Percentiles rank a stretch among this genome's conserved stretches.
phyloP scores from a whole-genome alignment of 2,329 filamentous ascomycete species.

The Aspergillus ochraceoroseus region DNA sequence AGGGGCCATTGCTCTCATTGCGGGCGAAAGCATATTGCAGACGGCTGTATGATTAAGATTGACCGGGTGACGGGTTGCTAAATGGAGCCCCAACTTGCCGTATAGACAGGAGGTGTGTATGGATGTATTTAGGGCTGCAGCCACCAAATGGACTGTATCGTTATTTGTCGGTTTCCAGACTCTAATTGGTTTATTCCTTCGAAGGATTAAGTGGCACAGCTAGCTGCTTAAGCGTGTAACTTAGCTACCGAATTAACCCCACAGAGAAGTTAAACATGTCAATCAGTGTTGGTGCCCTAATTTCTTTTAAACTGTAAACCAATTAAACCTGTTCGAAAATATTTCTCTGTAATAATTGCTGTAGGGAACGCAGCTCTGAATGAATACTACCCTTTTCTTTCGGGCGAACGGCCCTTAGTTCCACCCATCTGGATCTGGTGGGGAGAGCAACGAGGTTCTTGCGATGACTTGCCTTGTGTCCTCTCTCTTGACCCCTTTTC shows the following conservation, averaged over 20 bases:
- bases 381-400: too few relatives aligned
- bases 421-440: too few relatives aligned
- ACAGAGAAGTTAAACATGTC: too few relatives aligned
- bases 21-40: background rate
- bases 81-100: background rate
- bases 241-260: too few relatives aligned
- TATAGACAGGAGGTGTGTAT: background rate
- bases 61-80: constrained; percentile 6
- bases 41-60: constrained; percentile 6
- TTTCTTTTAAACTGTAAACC: too few relatives aligned
- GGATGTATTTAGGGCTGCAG: constrained; percentile 4
- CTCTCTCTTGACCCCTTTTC: background rate
- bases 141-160: background rate
- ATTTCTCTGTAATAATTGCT: too few relatives aligned
- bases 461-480: background rate
- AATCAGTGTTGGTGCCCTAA: too few relatives aligned
- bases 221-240: too few relatives aligned
- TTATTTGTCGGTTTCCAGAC: constrained; percentile 1
- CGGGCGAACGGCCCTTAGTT: too few relatives aligned
- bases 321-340: too few relatives aligned
- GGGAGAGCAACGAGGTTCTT: constrained; percentile 3
- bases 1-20: constrained; percentile 3
- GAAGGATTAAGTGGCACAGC: background rate
- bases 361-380: too few relatives aligned
- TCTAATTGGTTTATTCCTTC: constrained; percentile 1